Percentiles rank a stretch among this genome's conserved stretches.
phyloP scores from a whole-genome alignment of 441 rosid genomes.

The Monsonia emarginata region DNA sequence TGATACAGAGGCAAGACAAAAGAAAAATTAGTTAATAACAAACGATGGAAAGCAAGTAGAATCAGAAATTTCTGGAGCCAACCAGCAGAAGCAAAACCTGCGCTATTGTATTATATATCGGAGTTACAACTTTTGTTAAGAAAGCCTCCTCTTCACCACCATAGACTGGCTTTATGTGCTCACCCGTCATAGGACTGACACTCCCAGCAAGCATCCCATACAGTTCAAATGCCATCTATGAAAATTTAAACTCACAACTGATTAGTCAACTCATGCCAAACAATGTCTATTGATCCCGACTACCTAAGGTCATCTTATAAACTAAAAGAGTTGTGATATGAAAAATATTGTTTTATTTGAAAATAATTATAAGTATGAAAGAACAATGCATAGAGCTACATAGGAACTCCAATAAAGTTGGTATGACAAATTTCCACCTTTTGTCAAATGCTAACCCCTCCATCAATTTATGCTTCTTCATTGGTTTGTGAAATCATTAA shows the following conservation, averaged over 20 bases:
- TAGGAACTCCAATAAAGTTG: too few species aligned
- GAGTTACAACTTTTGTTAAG: slow-evolving; percentile 78
- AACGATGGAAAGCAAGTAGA: slow-evolving; percentile 11
- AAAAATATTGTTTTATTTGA: background rate
- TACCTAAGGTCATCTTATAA: background rate
- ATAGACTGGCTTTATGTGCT: slow-evolving; percentile 87
- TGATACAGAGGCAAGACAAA: background rate
- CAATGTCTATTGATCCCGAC: too few species aligned
- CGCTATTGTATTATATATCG: slow-evolving; percentile 71
- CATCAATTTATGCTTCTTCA: background rate
- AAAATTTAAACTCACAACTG: slow-evolving; percentile 5
- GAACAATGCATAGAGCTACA: background rate
- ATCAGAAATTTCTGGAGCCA: slow-evolving; percentile 8
- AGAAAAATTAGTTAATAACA: background rate
- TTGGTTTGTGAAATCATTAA: background rate
- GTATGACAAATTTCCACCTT: too few species aligned
- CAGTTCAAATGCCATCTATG: slow-evolving; percentile 92
- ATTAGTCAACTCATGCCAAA: background rate
- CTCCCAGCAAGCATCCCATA: slow-evolving; percentile 95
- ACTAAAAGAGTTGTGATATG: too few species aligned
- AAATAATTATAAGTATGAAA: background rate
- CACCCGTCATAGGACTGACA: slow-evolving; percentile 94
- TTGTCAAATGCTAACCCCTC: too few species aligned
- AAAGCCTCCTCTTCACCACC: slow-evolving; percentile 97
- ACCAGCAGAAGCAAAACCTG: slow-evolving; percentile 31